These are phyloP conservation scores for Pestalotiopsis sp. DNA, from an alignment of 2,329 filamentous ascomycete species.

Conservation along the genomic window DNA sequence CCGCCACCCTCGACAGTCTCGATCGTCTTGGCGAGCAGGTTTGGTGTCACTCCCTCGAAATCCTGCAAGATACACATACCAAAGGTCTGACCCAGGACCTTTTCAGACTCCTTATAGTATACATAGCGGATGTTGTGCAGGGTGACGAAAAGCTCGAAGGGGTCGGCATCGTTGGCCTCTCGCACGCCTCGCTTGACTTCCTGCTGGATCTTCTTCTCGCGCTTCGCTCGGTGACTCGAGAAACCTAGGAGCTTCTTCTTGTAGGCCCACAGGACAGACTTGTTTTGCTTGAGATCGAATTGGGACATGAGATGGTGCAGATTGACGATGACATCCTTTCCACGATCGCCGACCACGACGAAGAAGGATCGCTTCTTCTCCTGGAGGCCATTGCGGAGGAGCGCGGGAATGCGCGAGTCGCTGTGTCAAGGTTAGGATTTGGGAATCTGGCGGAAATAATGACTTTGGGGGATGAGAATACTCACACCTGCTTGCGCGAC, in stretches of 20 bases:
- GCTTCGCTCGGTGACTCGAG: conserved; percentile 94
- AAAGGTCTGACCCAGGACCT: conserved; percentile 96
- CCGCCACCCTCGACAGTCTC: conserved; percentile 98
- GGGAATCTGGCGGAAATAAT: neutral
- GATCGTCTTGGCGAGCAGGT: conserved; percentile 89
- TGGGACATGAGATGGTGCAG: conserved; percentile 76
- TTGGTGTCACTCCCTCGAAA: conserved; percentile 97
- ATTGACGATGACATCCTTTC: conserved; percentile 96
- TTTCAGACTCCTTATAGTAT: conserved; percentile 99
- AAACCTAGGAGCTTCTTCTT: conserved; percentile 97
- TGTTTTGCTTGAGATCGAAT: conserved; percentile 90
- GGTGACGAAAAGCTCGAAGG: conserved; percentile 96
- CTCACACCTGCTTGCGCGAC: conserved; percentile 7
- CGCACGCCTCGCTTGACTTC: conserved; percentile 94
- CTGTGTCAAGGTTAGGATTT: conserved; percentile 42
- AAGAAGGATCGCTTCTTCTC: conserved; percentile 99
- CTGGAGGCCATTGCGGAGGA: conserved; percentile 88
- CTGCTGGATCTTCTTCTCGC: conserved; percentile 97
- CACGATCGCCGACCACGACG: conserved; percentile 89
- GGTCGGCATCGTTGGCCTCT: conserved; percentile 89
- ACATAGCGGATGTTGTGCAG: conserved; percentile 98
- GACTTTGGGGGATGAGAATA: neutral
- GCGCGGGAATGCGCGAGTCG: conserved; percentile 86
- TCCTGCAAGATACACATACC: conserved; percentile 98
- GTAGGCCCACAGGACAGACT: conserved; percentile 97